Evolutionary conservation across 148 eudicot genomes (phyloP), one percentile per base, ranked within the genome.

Genomic region (Dianthus caryophyllus): DNA sequence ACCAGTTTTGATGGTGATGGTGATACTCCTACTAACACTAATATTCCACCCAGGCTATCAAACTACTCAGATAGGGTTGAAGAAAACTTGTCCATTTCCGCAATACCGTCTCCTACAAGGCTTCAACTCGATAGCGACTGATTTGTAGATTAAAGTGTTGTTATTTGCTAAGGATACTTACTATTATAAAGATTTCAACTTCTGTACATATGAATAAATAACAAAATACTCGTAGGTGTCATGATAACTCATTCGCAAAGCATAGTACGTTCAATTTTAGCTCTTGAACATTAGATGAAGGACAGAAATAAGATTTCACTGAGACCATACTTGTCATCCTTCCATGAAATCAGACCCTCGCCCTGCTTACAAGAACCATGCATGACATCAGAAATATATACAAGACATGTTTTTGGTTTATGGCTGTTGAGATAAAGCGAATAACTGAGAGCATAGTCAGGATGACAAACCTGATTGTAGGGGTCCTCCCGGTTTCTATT

Each of bases 1-100:
- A 26, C 51, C 51, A 48, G 30, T 55, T n/a, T 4, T 12, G 52
- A 49, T 49, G 67, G 38, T 49, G 67, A 70, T 18, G 43, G 27
- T 22, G 27, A 8, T 13, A 39, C 61, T 60, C 36, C 52, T 55
- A 39, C 30, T 57, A 49, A 33, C 50, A 61, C 33, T 38, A 64
- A 27, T 25, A 61, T 55, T 26, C 69, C 76, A 25, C 69, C 68
- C 20, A 55, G 78, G 70, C 78, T 64, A 18, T 75, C 68, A 53
- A 41, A 48, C 69, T 72, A 14, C 43, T 29, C 80, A 8, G 48
- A 67, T 61, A 60, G 46, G 5, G 15, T 33, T 25, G 75, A 76
- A 53, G 52, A 41, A 17, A 38, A 20, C 61, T 38, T 71, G 15
- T 18, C 46, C 6, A 18, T 16, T 48, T 60, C 73, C 18, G 31